phyloP scores from a whole-genome alignment of 495 filamentous ascomycete species.

The Durotheca rogersii region DNA sequence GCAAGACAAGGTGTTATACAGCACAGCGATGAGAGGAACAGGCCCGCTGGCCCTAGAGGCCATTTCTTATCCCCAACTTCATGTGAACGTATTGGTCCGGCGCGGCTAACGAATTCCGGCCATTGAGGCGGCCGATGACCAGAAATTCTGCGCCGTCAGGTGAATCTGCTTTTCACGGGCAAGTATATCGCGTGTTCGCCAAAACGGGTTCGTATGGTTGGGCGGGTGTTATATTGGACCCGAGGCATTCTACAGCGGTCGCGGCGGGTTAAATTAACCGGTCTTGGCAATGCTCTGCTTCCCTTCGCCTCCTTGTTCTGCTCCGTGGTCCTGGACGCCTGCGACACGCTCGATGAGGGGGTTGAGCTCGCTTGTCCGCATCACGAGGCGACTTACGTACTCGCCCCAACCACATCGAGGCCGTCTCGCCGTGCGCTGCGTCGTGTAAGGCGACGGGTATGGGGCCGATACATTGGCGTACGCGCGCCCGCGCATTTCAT shows the following conservation, averaged over 20 bases:
- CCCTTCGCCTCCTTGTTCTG: conserved; percentile 3
- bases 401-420: neutral
- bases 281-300: conserved; percentile 23
- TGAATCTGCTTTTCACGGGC: conserved; percentile 30
- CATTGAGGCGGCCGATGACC: conserved; percentile 16
- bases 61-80: conserved; percentile 4
- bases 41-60: too few species aligned
- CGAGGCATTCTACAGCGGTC: conserved; percentile 16
- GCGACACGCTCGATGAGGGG: conserved; percentile 22
- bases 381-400: neutral
- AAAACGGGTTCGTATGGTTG: conserved; percentile 20
- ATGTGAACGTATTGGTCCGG: conserved; percentile 21
- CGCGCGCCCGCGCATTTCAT: too few species aligned
- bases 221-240: conserved; percentile 29
- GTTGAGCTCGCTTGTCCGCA: too few species aligned
- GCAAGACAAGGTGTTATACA: conserved; percentile 20
- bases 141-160: conserved; percentile 12
- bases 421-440: neutral
- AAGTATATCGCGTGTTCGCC: conserved; percentile 4
- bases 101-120: conserved; percentile 16
- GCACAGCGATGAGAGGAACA: too few species aligned
- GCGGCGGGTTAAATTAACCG: conserved; percentile 25
- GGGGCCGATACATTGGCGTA: too few species aligned
- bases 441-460: too few species aligned
- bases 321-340: conserved; percentile 3